Conservation (phyloP, 208 protist species). For the Trypanosoma scelopori region DNA sequence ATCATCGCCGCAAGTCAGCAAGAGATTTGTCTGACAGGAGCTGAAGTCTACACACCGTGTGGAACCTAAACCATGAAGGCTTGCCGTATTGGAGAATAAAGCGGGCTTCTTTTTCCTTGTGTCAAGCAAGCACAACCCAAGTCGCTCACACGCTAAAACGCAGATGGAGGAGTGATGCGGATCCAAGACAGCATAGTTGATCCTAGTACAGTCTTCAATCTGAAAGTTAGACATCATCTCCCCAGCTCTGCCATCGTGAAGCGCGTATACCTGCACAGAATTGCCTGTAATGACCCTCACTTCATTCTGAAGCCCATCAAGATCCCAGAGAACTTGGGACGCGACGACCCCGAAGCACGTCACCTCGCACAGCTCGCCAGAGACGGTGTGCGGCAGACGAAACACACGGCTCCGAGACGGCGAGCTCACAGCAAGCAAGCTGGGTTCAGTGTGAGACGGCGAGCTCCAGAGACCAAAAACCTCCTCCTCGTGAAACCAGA, state of each 20-base stretch:
- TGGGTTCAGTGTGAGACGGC: conserved; percentile 44
- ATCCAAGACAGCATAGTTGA: conserved; percentile 57
- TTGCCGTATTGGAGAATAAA: conserved; percentile 22
- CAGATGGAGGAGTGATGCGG: conserved; percentile 74
- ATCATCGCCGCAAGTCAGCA: conserved; percentile 72
- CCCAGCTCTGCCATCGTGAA: conserved; percentile 41
- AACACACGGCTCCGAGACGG: conserved; percentile 32
- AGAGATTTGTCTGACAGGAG: conserved; percentile 47
- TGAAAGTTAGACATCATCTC: conserved; percentile 36
- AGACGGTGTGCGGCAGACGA: conserved; percentile 39
- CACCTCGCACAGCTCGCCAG: conserved; percentile 43
- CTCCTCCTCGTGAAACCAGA: conserved; percentile 62
- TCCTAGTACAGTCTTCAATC: conserved; percentile 11
- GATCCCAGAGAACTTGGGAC: conserved; percentile 73
- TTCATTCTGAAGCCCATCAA: conserved; percentile 79
- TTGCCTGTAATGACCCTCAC: conserved; percentile 33
- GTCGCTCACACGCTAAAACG: conserved; percentile 37
- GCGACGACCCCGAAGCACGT: conserved; percentile 19
- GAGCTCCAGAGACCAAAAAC: conserved; percentile 67
- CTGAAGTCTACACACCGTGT: conserved; percentile 67
- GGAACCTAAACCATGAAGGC: conserved; percentile 60
- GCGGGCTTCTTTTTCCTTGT: conserved; percentile 48
- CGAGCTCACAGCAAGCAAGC: conserved; percentile 45
- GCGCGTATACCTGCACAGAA: conserved; percentile 33
- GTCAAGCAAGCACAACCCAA: conserved; percentile 61